Evolutionary conservation across 2,329 filamentous ascomycete species (phyloP), one percentile per base, ranked within the genome.

Genomic region (Aspergillus ochraceoroseus): DNA sequence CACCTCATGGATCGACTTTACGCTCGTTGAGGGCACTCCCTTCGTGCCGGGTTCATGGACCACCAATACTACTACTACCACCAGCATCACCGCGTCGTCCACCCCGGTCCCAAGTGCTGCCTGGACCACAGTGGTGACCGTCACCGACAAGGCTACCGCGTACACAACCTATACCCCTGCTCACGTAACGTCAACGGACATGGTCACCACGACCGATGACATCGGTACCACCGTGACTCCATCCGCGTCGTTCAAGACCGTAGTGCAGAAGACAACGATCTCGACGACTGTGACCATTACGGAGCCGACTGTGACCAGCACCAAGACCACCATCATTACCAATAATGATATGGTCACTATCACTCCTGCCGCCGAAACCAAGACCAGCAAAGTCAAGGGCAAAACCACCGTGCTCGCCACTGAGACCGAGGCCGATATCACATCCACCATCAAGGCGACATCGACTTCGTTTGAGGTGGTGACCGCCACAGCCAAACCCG

Each of bases 1-100:
- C 1, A 68, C 60, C 1, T 56, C 59, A 5, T 70, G 66, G 62
- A 70, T 71, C 47, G 62, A 71, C 42, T 65, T 68, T 39, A 61
- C 62, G 2, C 57, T 60, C 25, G 53, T 70, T 11, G 53, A 59
- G 38, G 56, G 60, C 1, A 55, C 59, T 37, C 67, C 67, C 0
- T 71, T 70, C 39, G 47, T 47, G 2, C 54, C 60, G 7, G 59
- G 57, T 1, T 54, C 54, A 14, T 59, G 57, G n/a, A 38, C 37
- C 3, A 40, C 33, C 13, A 7, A 15, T 3, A 41, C 51, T 3
- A 27, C 43, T 7, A 9, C 41, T 3, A 37, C 33, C 15, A 5
- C 27, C 29, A 13, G 25, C 14, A 3, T 18, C 5, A 20, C 17
- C 15, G 4, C 33, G n/a, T n/a, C 5, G 8, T 8, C 28, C 15